Evolutionary conservation across 768 basidiomycete genomes (phyloP), one percentile per base, ranked within the genome.

Genomic region (Lactarius psammicola): DNA sequence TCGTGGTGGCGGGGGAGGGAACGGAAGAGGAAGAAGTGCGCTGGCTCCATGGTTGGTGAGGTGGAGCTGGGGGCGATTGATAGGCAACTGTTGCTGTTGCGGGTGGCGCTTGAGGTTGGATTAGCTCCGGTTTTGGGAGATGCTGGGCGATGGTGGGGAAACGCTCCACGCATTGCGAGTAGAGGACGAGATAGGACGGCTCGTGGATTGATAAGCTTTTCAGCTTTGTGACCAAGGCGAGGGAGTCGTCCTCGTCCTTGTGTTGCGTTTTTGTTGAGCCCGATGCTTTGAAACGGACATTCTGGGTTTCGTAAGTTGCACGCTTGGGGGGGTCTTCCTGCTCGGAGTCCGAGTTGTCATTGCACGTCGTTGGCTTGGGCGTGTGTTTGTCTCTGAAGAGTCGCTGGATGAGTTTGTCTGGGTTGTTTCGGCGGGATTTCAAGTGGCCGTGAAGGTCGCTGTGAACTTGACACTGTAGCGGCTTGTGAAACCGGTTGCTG

Each of bases 281-380:
- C 33, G 28, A 17, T 2, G 33, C 58, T 2, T 42, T 23, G 23
- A 42, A 42, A 10, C 28, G 15, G 6, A 42, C 28, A 0, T 8
- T 17, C 28, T 2, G 26, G 0, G 57, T 42, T 10, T 38, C 57
- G 7, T 58, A 58, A 2, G 26, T 28, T 9, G 23, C 5, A 17
- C 18, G 17, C 7, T 40, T 6, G 6, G 40, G 18, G 18, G 36
- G 0, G 17, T 40, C 38, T 6, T 40, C 38, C 38, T 40, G 38
- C 15, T 40, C 38, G 15, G 38, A 40, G 15, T 7, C 18, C 4
- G 40, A 18, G 17, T 7, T 17, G 1, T 3, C 3, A 17, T 40
- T 11, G 10, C 6, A n/a, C 0, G 0, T 9, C 0, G n/a, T 0
- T 0, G 9, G n/a, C 44, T 23, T 46, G 20, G 44, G n/a, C 3